phyloP scores from a whole-genome alignment of 1,284 basidiomycete genomes.

The Ceratobasidium theobromae region DNA sequence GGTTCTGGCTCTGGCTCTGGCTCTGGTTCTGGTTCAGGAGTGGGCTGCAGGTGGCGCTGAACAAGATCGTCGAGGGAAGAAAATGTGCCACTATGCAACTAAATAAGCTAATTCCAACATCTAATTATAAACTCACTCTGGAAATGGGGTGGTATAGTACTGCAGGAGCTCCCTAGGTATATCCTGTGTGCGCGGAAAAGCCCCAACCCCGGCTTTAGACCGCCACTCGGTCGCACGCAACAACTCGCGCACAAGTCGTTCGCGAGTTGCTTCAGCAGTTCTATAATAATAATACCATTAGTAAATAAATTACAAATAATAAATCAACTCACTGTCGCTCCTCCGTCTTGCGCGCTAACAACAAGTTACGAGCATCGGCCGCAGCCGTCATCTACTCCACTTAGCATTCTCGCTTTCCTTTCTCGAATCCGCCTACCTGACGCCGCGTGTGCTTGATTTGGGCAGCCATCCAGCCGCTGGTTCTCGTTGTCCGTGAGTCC shows the following conservation, averaged over 20 bases:
- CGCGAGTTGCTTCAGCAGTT: background rate
- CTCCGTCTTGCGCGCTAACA: conserved; percentile 5
- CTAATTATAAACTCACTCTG: conserved; percentile 23
- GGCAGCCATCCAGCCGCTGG: background rate
- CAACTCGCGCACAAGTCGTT: conserved; percentile 3
- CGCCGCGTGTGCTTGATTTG: conserved; percentile 29
- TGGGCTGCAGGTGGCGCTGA: background rate
- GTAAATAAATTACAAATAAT: background rate
- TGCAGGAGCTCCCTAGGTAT: conserved; percentile 7
- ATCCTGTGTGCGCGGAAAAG: conserved; percentile 6
- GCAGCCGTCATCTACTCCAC: conserved; percentile 12
- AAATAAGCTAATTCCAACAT: too few relatives aligned
- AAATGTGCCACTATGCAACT: conserved; percentile 19
- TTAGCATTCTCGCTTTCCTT: background rate
- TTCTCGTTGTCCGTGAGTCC: background rate
- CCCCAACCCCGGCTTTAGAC: conserved; percentile 4
- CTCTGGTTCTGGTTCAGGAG: conserved; percentile 3
- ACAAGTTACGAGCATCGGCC: conserved; percentile 6
- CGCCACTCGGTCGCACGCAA: conserved; percentile 14
- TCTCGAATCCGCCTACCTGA: background rate
- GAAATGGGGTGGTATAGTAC: background rate
- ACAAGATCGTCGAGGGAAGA: conserved; percentile 1
- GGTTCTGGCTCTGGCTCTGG: background rate
- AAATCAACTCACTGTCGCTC: conserved; percentile 11
- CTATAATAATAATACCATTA: too few relatives aligned